Base-by-base conservation (phyloP, 768 basidiomycete species). In the Artomyces pyxidatus region DNA sequence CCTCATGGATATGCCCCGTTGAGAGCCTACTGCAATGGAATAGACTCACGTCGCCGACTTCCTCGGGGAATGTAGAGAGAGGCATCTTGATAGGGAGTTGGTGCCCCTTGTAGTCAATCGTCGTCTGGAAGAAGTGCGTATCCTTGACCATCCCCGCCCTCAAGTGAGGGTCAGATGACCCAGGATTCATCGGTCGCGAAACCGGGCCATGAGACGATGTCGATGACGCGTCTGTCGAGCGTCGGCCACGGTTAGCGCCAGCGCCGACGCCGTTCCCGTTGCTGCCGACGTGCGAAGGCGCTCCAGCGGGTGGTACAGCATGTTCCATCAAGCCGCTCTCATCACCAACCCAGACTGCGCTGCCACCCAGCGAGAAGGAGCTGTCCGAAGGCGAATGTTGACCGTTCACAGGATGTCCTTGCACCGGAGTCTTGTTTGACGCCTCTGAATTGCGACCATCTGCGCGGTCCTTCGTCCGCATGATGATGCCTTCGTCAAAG, bases 111-210 rank as follows among this genome's bases (percentile, higher is more conserved):
- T 93, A 95, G 12, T 73, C 78, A 48, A 95, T 86, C 10, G 77
- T 75, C 1, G 94, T 89, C 60, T 93, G 84, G 67, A 81, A 97
- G 62, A 88, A 95, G 63, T 97, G 94, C 30, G 94, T 97, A 73
- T 99, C 95, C 59, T 89, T 90, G 42, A 74, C 71, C 56, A 45
- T 47, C 3, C 32, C 32, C 17, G 45, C 21, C 74, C 80, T 71
- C 37, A 68, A 50, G 44, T 75, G 72, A 25, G 68, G 64, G 49
- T 83, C 79, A 49, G 68, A 68, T 45, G 69, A 64, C 14, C 52
- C 46, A 44, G 69, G 71, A 54, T 70, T 69, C 16, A 37, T 47
- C 7, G 47, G 50, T 4, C 49, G 55, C 14, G 42, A 28, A 42
- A 65, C 60, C 22, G 58, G 55, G 14, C 69, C 71, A 47, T 81